A percentile compares a stretch with the other conserved stretches of the same genome.
These are phyloP conservation scores for Davidsoniella eucalypti DNA, from an alignment of 2,329 filamentous ascomycete species.

Conservation along the genomic window DNA sequence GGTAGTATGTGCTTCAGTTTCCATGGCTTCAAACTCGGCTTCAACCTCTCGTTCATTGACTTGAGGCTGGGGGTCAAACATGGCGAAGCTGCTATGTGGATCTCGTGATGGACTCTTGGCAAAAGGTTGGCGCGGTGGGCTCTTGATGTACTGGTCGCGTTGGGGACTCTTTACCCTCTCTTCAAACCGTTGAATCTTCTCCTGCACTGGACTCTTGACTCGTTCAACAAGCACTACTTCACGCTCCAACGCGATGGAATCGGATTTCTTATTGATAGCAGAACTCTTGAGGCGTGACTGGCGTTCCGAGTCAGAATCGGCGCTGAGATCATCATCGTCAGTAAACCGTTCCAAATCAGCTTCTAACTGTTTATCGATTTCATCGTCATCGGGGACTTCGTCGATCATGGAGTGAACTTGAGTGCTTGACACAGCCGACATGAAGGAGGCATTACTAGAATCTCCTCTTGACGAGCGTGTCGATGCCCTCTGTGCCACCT, in stretches of 20 bases:
- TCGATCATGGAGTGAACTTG: slow-evolving; percentile 23
- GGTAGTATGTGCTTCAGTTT: slow-evolving; percentile 30
- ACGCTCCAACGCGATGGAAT: no score
- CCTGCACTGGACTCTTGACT: no score
- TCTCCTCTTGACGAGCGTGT: slow-evolving; percentile 14
- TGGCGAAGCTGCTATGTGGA: slow-evolving; percentile 25
- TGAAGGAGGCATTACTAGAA: slow-evolving; percentile 29
- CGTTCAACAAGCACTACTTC: no score
- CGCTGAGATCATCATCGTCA: slow-evolving; percentile 34
- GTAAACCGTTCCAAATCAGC: slow-evolving; percentile 43
- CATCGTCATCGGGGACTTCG: slow-evolving; percentile 40
- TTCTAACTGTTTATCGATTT: slow-evolving; percentile 49
- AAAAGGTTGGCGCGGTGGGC: background rate
- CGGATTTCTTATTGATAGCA: no score
- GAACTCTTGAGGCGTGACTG: slow-evolving; percentile 3
- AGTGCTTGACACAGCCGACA: slow-evolving; percentile 34
- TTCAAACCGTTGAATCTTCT: no score
- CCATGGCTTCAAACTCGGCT: slow-evolving; percentile 32
- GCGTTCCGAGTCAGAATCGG: slow-evolving; percentile 30
- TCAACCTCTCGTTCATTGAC: slow-evolving; percentile 33
- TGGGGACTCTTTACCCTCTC: slow-evolving; percentile 18
- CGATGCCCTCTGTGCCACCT: slow-evolving; percentile 27
- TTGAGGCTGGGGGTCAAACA: slow-evolving; percentile 34
- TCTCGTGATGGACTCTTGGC: background rate
- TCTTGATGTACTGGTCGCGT: background rate